A percentile compares a stretch with the other conserved stretches of the same genome.
Conservation (phyloP, 1,284 basidiomycete species). For the Naganishia cerealis region DNA sequence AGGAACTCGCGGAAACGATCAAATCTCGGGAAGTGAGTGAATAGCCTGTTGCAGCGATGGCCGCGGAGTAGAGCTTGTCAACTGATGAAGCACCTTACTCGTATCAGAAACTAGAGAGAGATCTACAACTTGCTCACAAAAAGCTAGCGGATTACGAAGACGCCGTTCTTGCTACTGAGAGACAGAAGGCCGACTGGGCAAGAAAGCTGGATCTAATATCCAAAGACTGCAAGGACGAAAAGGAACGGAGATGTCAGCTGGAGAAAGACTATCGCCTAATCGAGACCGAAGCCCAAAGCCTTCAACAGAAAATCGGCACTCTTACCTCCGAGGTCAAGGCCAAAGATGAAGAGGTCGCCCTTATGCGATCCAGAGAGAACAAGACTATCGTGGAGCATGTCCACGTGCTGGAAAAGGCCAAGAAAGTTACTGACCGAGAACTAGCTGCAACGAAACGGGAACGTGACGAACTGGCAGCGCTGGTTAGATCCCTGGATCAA, state of each 20-base stretch:
- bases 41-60: not conserved
- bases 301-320: conserved; percentile 69
- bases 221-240: conserved; percentile 51
- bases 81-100: conserved; percentile 1
- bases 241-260: conserved; percentile 62
- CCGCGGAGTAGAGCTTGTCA: not conserved
- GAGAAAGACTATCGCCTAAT: conserved; percentile 68
- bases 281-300: conserved; percentile 66
- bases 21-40: conserved; percentile 69
- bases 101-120: conserved; percentile 70
- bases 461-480: conserved; percentile 47
- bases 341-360: conserved; percentile 80
- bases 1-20: conserved; percentile 63
- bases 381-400: conserved; percentile 99
- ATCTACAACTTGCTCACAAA: conserved; percentile 68
- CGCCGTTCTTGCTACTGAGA: conserved; percentile 74
- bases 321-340: conserved; percentile 74
- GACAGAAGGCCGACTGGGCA: conserved; percentile 72
- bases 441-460: conserved; percentile 63
- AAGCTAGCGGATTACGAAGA: conserved; percentile 86
- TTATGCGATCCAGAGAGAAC: conserved; percentile 75
- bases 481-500: conserved; percentile 47
- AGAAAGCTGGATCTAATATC: conserved; percentile 70
- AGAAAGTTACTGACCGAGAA: conserved; percentile 90
- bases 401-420: conserved; percentile 94